Evolutionary conservation across 2,329 filamentous ascomycete species (phyloP), one percentile per base, ranked within the genome.

Genomic region (Botryotinia calthae): DNA sequence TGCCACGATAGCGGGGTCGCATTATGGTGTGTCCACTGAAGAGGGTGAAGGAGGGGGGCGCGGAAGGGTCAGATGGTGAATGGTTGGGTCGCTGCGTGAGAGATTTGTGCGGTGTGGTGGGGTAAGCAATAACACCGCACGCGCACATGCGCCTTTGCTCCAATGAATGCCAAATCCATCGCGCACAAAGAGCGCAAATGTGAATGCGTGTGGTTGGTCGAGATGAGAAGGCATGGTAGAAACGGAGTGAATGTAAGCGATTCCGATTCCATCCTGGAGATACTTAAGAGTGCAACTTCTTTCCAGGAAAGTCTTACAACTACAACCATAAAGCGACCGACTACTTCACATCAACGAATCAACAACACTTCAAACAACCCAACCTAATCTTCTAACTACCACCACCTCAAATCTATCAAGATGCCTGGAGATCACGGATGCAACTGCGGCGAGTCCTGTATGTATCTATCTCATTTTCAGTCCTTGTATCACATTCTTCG

Each of bases 271-370:
- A 37, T 51, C 22, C 34, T 40, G 7, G 58, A n/a, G 18, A 66
- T 66, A 66, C 31, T 66, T 66, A 66, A 66, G 63, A 66, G 63
- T 12, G 7, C 44, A 46, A 48, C 20, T 46, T 46, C 22, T 66
- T 51, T 40, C 44, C 46, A n/a, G 22, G 22, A 10, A 58, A 58
- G 28, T 58, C 56, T 58, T 58, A 58, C 40, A n/a, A 25, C 40
- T n/a, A 51, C 63, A 51, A 37, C 3, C 44, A 66, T 25, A 46
- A 40, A n/a, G 2, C 25, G n/a, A 14, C 48, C 34, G n/a, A 16
- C 22, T 7, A 62, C 31, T 34, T 34, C 40, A 63, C 3, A 44
- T 18, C 34, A 6, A 66, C 63, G 31, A 66, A 51, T 54, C 63
- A 54, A 67, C 25, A n/a, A 54, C 28, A 14, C 14, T 12, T 40